Evolutionary conservation across 2,329 filamentous ascomycete species (phyloP), one percentile per base, ranked within the genome.

Genomic region (Pestalotiopsis sp.): DNA sequence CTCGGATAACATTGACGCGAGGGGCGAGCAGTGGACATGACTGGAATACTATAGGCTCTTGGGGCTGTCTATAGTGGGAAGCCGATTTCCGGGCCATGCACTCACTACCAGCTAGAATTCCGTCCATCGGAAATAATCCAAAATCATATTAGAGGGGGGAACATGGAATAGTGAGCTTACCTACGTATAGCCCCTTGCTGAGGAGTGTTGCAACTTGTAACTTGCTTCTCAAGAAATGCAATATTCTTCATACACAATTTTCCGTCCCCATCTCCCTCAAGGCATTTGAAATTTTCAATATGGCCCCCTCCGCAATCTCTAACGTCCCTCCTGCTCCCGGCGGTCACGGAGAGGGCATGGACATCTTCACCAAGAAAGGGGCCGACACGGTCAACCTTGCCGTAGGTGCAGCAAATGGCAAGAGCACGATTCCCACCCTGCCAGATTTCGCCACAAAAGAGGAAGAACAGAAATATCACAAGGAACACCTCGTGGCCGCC

Each of bases 401-500:
- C 7, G 45, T 52, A 9, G 45, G 45, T 3, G 45, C 45, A n/a
- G 45, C 45, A 4, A 52, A 52, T n/a, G 45, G 45, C 45, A 52
- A 52, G 20, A 52, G 45, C 45, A 52, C 45, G 2, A n/a, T 52
- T 20, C 45, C 45, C 3, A 52, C 45, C 3, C 17, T 52, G 45
- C n/a, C 45, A 9, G 45, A 52, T 11, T 52, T 52, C 6, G 27
- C 41, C 13, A 56, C 57, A n/a, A 63, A 65, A 20, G 67, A 68
- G 20, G 60, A 66, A 12, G 62, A 70, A 64, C 60, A 60, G n/a
- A 39, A 45, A 64, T 70, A 68, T 56, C 67, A 69, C 23, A 64
- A 69, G 11, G 67, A 84, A 20, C 86, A 88, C 73, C 87, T 87
- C 78, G 86, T 86, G 3, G 81, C 82, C 6, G 86, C 87, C 13